These are phyloP conservation scores for Penicillium maclennaniae DNA, from an alignment of 495 filamentous ascomycete species.

Conservation along the genomic window DNA sequence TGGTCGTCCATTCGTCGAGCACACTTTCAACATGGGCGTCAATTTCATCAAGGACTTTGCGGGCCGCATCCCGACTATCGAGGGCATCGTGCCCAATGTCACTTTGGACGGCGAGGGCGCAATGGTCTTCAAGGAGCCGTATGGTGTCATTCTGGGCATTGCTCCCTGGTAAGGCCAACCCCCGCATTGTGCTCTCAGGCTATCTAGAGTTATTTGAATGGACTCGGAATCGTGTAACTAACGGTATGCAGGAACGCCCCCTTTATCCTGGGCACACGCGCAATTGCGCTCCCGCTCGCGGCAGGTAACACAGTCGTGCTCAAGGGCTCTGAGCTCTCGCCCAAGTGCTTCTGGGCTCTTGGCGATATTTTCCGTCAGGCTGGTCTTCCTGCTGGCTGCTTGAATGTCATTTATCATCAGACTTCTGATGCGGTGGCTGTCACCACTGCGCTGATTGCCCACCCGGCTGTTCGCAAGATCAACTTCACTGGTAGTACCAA, in stretches of 20 bases:
- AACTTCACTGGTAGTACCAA: conserved; percentile 60
- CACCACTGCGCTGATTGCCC: conserved; percentile 54
- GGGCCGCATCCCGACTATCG: conserved; percentile 56
- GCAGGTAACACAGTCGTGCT: conserved; percentile 75
- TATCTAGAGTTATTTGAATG: background rate
- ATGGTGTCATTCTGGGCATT: conserved; percentile 75
- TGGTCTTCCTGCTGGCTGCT: conserved; percentile 58
- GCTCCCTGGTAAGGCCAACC: conserved; percentile 79
- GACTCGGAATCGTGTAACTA: background rate
- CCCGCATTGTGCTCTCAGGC: background rate
- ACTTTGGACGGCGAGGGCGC: conserved; percentile 54
- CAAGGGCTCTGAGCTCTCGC: conserved; percentile 74
- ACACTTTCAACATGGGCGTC: conserved; percentile 59
- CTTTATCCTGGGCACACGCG: conserved; percentile 60
- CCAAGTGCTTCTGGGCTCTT: conserved; percentile 70
- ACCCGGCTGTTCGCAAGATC: conserved; percentile 56
- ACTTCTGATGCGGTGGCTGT: conserved; percentile 50
- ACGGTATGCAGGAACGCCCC: conserved; percentile 54
- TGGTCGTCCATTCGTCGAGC: conserved; percentile 44
- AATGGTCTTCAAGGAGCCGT: conserved; percentile 75
- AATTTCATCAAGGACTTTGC: conserved; percentile 68
- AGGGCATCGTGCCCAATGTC: conserved; percentile 58
- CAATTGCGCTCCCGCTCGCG: conserved; percentile 72
- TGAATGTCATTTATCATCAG: conserved; percentile 55
- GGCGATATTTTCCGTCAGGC: conserved; percentile 68